Evolutionary conservation across 2,329 filamentous ascomycete species (phyloP).

Genomic region (Apiospora arundinis): DNA sequence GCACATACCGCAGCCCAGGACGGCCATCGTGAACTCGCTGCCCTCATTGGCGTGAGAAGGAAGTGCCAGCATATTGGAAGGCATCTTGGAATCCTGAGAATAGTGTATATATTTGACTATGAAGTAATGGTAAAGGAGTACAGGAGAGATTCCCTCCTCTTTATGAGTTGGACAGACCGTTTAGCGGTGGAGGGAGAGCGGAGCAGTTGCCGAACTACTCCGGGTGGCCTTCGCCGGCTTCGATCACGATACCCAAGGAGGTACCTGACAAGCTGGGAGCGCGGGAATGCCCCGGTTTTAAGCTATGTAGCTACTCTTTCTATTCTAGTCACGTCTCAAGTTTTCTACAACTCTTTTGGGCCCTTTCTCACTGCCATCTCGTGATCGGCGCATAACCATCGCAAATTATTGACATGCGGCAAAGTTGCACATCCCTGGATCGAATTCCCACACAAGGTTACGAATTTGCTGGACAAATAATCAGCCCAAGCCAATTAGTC

Average conservation of each 20-base stretch:
- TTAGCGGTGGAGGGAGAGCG: neutral
- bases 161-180: conserved; percentile 6
- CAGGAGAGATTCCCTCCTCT: neutral
- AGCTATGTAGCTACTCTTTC: neutral
- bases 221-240: conserved; percentile 15
- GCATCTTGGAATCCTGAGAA: neutral
- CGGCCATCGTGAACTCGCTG: conserved; percentile 70
- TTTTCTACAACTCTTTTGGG: neutral
- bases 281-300: neutral
- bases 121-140: neutral
- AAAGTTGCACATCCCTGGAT: neutral
- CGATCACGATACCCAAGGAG: neutral
- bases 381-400: neutral
- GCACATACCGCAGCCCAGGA: conserved; percentile 76
- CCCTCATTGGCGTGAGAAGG: conserved; percentile 43
- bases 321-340: neutral
- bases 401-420: neutral
- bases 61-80: conserved; percentile 37
- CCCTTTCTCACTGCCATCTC: neutral
- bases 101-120: neutral
- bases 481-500: neutral
- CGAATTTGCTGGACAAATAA: neutral
- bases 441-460: neutral
- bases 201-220: conserved; percentile 9
- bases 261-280: neutral